Evolutionary conservation across 371 early-diverging fungal genomes (phyloP).

Genomic region (Actinomucor elegans): DNA sequence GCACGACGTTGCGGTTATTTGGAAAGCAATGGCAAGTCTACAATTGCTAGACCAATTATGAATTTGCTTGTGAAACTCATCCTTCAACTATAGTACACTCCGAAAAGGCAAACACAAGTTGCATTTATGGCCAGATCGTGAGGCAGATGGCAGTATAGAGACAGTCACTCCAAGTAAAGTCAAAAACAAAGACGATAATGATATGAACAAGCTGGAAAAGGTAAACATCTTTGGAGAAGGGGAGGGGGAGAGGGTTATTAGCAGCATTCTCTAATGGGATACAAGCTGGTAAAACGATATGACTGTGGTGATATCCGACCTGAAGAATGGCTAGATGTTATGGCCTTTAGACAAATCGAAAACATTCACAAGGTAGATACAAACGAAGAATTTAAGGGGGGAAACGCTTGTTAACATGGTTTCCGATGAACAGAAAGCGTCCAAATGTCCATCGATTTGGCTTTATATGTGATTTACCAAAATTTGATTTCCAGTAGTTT

Average conservation of each 20-base stretch:
- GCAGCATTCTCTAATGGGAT: no score
- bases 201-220: slow-evolving; percentile 88
- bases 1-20: slow-evolving; percentile 76
- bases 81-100: slow-evolving; percentile 68
- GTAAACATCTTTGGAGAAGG: slow-evolving; percentile 45
- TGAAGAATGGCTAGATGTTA: slow-evolving; percentile 89
- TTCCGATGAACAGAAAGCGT: slow-evolving; percentile 45
- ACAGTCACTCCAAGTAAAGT: slow-evolving; percentile 67
- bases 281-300: slow-evolving; percentile 73
- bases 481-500: slow-evolving; percentile 94
- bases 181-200: slow-evolving; percentile 39
- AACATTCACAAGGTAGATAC: slow-evolving; percentile 65
- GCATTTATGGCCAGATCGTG: slow-evolving; percentile 63
- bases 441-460: slow-evolving; percentile 57
- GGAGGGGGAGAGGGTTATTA: no score
- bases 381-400: no score
- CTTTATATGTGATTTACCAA: slow-evolving; percentile 88
- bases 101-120: slow-evolving; percentile 83
- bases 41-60: no score
- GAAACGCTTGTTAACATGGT: no score
- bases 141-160: slow-evolving; percentile 61
- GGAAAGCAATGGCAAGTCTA: slow-evolving; percentile 72
- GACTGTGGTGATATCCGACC: slow-evolving; percentile 84
- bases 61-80: no score
- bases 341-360: slow-evolving; percentile 84